Base-by-base conservation (phyloP, 805 yeast species). In the Suhomyces vadensis region DNA sequence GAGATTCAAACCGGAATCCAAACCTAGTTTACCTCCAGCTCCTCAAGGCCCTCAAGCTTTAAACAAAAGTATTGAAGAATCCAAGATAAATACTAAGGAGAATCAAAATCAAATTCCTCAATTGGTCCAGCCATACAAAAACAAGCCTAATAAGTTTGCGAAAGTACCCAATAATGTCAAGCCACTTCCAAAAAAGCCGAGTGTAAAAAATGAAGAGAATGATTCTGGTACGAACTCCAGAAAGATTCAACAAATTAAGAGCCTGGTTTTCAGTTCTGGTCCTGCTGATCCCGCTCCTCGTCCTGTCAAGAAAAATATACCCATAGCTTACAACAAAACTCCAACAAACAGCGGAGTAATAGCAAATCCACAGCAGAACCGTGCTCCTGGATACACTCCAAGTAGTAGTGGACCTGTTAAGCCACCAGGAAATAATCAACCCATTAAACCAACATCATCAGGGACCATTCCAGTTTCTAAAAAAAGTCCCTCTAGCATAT, bases 401-500 rank as follows among this genome's bases (percentile, higher is more conserved):
- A 33, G 24, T 20, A 33, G 37, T 19, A 33, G 37, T 19, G 37
- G 24, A 33, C n/a, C 37, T 10, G 20, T 29, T 21, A n/a, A 22
- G 20, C 39, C 39, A 36, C 38, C 27, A n/a, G n/a, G 4, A 2
- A 35, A 14, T 13, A 14, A 20, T 9, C 33, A 8, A 27, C 38
- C 38, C 6, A 16, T 31, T 2, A 20, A 33, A 27, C 46, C 46
- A 14, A 31, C 46, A 16, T 43, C 47, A 16, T 27, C 41, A 6
- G 47, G 47, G 23, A 39, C 47, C 6, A 25, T 43, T 2, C 27
- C 39, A 26, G n/a, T n/a, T n/a, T 35, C 39, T 7, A 43, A 35
- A 17, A 39, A 36, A 19, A 39, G 36, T 10, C 25, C 33, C 23
- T 29, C 53, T 9, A 49, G 52, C 40, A 44, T 56, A 11, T 56